A percentile compares a stretch with the other conserved stretches of the same genome.
phyloP scores from a whole-genome alignment of 345 rosid genomes.

The Carallia pectinifolia region DNA sequence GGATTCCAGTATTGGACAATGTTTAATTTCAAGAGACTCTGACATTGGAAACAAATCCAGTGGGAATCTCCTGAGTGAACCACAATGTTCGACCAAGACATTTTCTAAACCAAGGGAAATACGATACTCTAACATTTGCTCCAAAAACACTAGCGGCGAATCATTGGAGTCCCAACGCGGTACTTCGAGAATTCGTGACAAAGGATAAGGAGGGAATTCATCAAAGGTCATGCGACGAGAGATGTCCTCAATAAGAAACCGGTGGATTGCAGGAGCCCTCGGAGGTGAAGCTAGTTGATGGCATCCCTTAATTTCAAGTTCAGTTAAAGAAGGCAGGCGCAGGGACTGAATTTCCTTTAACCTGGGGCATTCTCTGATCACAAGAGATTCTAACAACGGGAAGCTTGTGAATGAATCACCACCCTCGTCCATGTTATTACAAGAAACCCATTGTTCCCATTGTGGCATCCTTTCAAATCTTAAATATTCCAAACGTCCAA shows the following conservation, averaged over 20 bases:
- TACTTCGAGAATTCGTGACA: no score
- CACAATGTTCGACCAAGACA: background rate
- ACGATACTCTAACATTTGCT: background rate
- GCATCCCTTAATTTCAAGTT: background rate
- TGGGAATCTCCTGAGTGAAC: background rate
- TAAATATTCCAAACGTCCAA: no score
- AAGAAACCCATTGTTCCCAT: background rate
- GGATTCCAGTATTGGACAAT: constrained; percentile 1
- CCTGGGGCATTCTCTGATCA: background rate
- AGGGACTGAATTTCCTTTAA: background rate
- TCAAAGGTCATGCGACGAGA: background rate
- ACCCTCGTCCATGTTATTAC: background rate
- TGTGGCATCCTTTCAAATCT: background rate
- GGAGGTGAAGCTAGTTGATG: no score
- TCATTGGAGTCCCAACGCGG: background rate
- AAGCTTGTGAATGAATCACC: background rate
- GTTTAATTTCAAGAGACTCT: background rate
- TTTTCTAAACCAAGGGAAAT: background rate
- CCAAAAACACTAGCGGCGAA: background rate
- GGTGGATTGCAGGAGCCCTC: background rate
- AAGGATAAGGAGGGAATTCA: background rate
- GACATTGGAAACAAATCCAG: background rate
- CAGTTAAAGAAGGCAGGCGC: constrained; percentile 1
- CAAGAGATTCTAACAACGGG: background rate
- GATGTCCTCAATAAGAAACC: background rate